Base-by-base conservation (phyloP, 805 yeast species). In the Pichia occidentalis region DNA sequence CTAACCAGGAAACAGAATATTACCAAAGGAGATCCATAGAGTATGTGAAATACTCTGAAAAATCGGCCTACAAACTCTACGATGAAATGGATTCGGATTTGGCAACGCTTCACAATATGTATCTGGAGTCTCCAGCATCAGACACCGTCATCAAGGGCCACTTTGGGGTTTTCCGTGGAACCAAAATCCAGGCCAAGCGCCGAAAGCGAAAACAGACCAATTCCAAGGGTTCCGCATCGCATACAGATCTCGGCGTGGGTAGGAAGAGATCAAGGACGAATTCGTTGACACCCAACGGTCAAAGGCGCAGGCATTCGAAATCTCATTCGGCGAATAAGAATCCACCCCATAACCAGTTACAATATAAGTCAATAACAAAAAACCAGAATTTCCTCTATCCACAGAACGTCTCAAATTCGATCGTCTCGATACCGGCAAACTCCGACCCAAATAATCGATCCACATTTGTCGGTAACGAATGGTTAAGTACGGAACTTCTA, bases 81-180 rank as follows among this genome's bases (percentile, higher is more conserved):
- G 86, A 82, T 24, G 94, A 85, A 16, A 79, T 87, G 77, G 95
- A 87, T 56, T 64, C 65, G 29, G 85, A 83, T 48, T 61, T 84
- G 34, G 69, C 73, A 1, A 53, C 64, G 4, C 59, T 85, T 17
- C 80, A 81, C 23, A 69, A 71, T 24, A 57, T 65, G 14, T 59
- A 65, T 3, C 51, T 60, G 22, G 62, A 71, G 8, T 56, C 53
- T 1, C 54, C 63, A 19, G 65, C 63, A 3, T 64, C 66, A 28
- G 27, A 24, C 6, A 43, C 54, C 7, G 39, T 43, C 24, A 42
- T 46, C 17, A 59, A 71, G 30, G 95, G 95, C 1, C 94, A 92
- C 11, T 87, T 85, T 64, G 95, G 94, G 1, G 92, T 85, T 1
- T 85, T 86, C 50, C 70, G 69, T 46, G 80, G 80, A 1, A 41